Base-by-base conservation (phyloP, 129 eudicot genomes). In the Chrysanthemum lavandulifolium region DNA sequence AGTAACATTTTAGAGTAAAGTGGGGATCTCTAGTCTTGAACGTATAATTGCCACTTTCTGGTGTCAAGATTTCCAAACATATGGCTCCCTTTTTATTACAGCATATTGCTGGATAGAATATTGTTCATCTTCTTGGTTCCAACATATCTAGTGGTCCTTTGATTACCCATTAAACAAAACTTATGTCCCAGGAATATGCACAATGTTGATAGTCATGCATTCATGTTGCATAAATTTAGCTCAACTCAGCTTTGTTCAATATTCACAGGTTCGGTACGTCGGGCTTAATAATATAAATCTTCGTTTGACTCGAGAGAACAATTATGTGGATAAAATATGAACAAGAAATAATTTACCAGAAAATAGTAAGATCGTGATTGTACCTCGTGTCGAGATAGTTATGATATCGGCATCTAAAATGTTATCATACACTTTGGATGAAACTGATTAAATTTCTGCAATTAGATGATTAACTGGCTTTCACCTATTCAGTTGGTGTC, bases 61-160 rank as follows among this genome's bases (percentile, higher is more conserved):
- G 74, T 68, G 29, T 48, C 80, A 58, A 76, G 51, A 76, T 55
- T 65, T 54, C 72, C 54, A 67, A 57, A 75, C 79, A 75, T 56
- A 45, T 49, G 72, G 76, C 56, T 8, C 48, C 45, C 13, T 48
- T 12, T 71, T 25, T 48, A 31, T 31, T 3, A 31, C 3, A 61
- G 61, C 23, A 12, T 59, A 73, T 51, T 29, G 3, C 25, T 23
- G 51, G 33, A 69, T 45, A 51, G 13, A 69, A 10, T 27, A 31
- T 10, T 18, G 21, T 67, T 10, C 60, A 68, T 50, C 16, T 25
- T 45, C 16, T 49, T 13, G 50, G 6, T 33, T 21, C 65, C 10
- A 57, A 57, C 23, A n/a, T 60, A 60, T 25, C 45, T 21, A 60
- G 40, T 47, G 56, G 57, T 66, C 56, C 23, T 11, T 60, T 25